Conservation (phyloP, 2,329 filamentous ascomycete genomes). For the Trichoderma endophyticum region DNA sequence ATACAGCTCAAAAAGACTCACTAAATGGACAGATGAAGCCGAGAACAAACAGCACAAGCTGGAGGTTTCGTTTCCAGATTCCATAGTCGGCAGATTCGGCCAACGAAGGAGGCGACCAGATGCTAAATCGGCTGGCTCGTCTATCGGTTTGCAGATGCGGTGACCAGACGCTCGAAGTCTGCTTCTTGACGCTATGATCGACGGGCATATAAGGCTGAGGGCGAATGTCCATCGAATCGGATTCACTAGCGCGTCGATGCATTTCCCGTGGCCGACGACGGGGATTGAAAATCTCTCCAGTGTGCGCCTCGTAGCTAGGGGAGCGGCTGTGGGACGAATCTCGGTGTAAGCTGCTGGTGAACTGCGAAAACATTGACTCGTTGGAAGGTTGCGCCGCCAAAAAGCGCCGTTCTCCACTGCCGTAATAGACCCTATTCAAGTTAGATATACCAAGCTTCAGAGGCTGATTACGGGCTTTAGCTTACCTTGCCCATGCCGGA, state of each 20-base stretch:
- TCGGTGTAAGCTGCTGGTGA: slow-evolving; percentile 45
- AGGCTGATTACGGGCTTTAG: neutral
- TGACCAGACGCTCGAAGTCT: slow-evolving; percentile 65
- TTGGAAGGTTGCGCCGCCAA: slow-evolving; percentile 45
- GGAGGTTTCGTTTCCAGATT: slow-evolving; percentile 66
- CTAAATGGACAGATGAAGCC: slow-evolving; percentile 76
- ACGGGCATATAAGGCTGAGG: slow-evolving; percentile 32
- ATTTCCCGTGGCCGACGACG: slow-evolving; percentile 43
- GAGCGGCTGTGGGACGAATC: slow-evolving; percentile 48
- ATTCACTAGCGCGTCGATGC: slow-evolving; percentile 22
- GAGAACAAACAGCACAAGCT: slow-evolving; percentile 69
- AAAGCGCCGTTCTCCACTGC: slow-evolving; percentile 58
- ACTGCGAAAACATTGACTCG: slow-evolving; percentile 46
- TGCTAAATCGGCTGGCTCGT: slow-evolving; percentile 54
- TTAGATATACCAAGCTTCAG: slow-evolving; percentile 17
- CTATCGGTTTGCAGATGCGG: slow-evolving; percentile 67
- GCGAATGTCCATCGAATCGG: slow-evolving; percentile 42
- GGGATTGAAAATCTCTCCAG: slow-evolving; percentile 44
- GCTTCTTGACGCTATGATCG: slow-evolving; percentile 40
- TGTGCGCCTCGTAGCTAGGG: slow-evolving; percentile 48
- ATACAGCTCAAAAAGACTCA: slow-evolving; percentile 39
- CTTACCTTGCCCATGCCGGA: slow-evolving; percentile 54
- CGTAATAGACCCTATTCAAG: slow-evolving; percentile 61
- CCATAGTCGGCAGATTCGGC: slow-evolving; percentile 60
- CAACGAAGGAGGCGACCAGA: slow-evolving; percentile 72